Percentiles rank a stretch among this genome's conserved stretches.
These are phyloP conservation scores for Marasmius oreades DNA, from an alignment of 1,284 basidiomycete species.

Conservation along the genomic window DNA sequence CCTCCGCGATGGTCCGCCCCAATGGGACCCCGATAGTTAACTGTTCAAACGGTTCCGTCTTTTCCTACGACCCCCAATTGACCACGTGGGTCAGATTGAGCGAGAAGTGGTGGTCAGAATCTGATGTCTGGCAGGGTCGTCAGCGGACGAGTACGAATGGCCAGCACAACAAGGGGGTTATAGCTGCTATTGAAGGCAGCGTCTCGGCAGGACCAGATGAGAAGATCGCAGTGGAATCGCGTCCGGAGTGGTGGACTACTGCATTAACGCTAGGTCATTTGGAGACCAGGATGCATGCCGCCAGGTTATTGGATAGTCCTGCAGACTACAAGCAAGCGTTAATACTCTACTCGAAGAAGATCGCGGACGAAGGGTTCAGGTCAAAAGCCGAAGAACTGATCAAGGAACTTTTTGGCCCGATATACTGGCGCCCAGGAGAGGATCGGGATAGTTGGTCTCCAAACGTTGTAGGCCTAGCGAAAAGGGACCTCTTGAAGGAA, in stretches of 20 bases:
- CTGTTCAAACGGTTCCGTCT: conserved; percentile 70
- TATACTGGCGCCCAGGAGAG: conserved; percentile 71
- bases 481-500: conserved; percentile 78
- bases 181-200: conserved; percentile 53
- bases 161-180: conserved; percentile 40
- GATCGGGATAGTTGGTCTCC: conserved; percentile 66
- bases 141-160: conserved; percentile 40
- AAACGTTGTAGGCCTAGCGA: conserved; percentile 62
- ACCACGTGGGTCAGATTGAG: conserved; percentile 70
- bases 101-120: conserved; percentile 78
- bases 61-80: conserved; percentile 72
- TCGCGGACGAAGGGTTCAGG: conserved; percentile 83
- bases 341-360: conserved; percentile 72
- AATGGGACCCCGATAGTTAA: conserved; percentile 79
- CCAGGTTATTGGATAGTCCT: conserved; percentile 73
- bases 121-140: conserved; percentile 75
- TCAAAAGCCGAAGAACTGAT: conserved; percentile 86
- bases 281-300: conserved; percentile 75
- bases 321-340: conserved; percentile 78
- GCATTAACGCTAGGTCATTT: conserved; percentile 82
- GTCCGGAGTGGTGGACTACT: conserved; percentile 73
- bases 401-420: conserved; percentile 81
- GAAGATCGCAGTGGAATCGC: conserved; percentile 34
- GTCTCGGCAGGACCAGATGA: conserved; percentile 43
- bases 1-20: conserved; percentile 61